Evolutionary conservation across 2,329 filamentous ascomycete genomes (phyloP).

Genomic region (Neodidymelliopsis sp.): DNA sequence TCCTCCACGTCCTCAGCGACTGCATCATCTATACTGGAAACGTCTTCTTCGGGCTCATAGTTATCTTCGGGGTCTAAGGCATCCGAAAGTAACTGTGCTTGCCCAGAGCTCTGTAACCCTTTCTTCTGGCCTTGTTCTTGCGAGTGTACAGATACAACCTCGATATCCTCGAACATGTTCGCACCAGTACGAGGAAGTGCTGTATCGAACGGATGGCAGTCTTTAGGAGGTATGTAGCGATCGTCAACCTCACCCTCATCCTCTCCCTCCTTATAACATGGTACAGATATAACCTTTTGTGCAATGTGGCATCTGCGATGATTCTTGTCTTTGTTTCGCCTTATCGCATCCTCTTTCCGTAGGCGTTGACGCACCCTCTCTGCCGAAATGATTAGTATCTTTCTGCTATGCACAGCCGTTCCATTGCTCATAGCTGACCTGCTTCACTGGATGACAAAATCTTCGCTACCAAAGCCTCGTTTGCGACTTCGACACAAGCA

Average conservation of each 20-base stretch:
- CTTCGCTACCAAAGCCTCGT: neutral
- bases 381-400: no score
- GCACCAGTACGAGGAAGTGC: slow-evolving; percentile 16
- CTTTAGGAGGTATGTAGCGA: neutral
- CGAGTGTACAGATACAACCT: neutral
- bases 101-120: no score
- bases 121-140: neutral
- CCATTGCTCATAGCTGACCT: no score
- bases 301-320: slow-evolving; percentile 25
- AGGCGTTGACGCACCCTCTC: neutral
- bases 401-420: no score
- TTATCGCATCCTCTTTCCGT: neutral
- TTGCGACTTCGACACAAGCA: slow-evolving; percentile 14
- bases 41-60: neutral
- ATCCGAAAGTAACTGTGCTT: no score
- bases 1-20: neutral
- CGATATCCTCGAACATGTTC: slow-evolving; percentile 26
- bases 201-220: slow-evolving; percentile 19
- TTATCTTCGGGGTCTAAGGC: neutral
- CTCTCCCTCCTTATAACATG: slow-evolving; percentile 13
- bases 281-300: slow-evolving; percentile 14
- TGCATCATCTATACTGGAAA: neutral
- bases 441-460: neutral
- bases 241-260: neutral
- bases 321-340: slow-evolving; percentile 1